Conservation (phyloP, 768 basidiomycete species). For the Naganishia onofrii region DNA sequence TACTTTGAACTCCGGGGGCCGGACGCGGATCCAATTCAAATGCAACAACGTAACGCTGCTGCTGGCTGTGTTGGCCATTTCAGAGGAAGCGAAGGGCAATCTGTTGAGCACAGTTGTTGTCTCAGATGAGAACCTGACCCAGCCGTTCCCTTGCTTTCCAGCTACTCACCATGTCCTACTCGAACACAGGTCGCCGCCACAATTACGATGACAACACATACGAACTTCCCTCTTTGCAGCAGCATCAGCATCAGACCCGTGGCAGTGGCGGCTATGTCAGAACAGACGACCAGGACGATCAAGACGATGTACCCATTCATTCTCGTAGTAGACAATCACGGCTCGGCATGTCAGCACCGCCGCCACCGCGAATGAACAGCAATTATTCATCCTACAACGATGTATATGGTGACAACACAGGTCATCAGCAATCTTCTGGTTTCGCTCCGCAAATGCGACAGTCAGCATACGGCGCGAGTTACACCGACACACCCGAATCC, state of each 20-base stretch:
- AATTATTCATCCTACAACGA: slow-evolving; percentile 1
- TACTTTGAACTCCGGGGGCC: too few relatives aligned
- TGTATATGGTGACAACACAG: not conserved
- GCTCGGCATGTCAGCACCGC: not conserved
- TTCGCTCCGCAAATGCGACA: not conserved
- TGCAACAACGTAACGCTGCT: too few relatives aligned
- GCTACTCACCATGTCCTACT: not conserved
- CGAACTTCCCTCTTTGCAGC: slow-evolving; percentile 6
- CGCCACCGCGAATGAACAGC: not conserved
- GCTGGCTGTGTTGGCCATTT: not conserved
- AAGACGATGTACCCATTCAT: slow-evolving; percentile 13
- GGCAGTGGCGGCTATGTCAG: slow-evolving; percentile 6
- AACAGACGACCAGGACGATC: slow-evolving; percentile 11
- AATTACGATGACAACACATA: slow-evolving; percentile 1
- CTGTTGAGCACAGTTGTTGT: not conserved
- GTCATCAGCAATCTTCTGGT: not conserved
- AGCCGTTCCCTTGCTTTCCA: not conserved
- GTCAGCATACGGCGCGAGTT: slow-evolving; percentile 2
- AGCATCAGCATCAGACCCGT: not conserved
- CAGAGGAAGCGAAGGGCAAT: not conserved
- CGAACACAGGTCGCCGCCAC: not conserved
- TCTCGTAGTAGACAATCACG: slow-evolving; percentile 6
- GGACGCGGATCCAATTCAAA: not conserved
- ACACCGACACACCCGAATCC: slow-evolving; percentile 2
- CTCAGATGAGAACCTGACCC: slow-evolving; percentile 15